phyloP scores from a whole-genome alignment of 1,139 yeast genomes.

The Taphrina flavorubra region DNA sequence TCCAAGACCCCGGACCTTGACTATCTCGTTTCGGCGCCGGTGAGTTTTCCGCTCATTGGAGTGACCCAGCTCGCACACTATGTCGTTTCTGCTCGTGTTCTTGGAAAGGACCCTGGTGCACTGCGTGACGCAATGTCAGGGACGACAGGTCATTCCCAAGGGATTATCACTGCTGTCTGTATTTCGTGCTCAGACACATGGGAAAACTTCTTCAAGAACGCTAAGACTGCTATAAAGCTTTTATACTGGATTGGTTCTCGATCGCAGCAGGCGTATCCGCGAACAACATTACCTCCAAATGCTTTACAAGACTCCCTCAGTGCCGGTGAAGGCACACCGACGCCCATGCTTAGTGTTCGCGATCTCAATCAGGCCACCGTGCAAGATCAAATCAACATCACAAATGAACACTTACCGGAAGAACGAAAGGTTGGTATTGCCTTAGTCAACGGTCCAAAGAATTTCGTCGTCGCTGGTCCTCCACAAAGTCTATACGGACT shows the following conservation, averaged over 20 bases:
- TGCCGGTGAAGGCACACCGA: conserved; percentile 94
- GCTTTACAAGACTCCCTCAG: conserved; percentile 91
- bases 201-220: conserved; percentile 75
- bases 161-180: conserved; percentile 91
- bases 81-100: conserved; percentile 80
- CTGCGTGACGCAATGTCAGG: conserved; percentile 74
- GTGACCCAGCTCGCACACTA: conserved; percentile 93
- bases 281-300: conserved; percentile 92
- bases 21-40: conserved; percentile 87
- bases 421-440: conserved; percentile 92
- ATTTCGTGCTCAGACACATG: conserved; percentile 84
- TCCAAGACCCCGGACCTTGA: conserved; percentile 89
- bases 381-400: conserved; percentile 75
- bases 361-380: conserved; percentile 83
- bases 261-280: conserved; percentile 87
- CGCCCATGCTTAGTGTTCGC: conserved; percentile 95
- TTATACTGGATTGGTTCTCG: conserved; percentile 93
- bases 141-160: conserved; percentile 98
- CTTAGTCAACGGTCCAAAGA: conserved; percentile 91
- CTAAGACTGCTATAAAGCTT: conserved; percentile 79
- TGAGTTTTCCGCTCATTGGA: conserved; percentile 94
- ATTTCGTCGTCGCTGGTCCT: conserved; percentile 95
- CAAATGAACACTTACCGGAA: conserved; percentile 89
- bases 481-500: conserved; percentile 98
- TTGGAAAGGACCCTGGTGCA: conserved; percentile 90